Percentiles rank a stretch among this genome's conserved stretches.
phyloP scores from a whole-genome alignment of 2,329 filamentous ascomycete genomes.

The Penicillium polonicum region DNA sequence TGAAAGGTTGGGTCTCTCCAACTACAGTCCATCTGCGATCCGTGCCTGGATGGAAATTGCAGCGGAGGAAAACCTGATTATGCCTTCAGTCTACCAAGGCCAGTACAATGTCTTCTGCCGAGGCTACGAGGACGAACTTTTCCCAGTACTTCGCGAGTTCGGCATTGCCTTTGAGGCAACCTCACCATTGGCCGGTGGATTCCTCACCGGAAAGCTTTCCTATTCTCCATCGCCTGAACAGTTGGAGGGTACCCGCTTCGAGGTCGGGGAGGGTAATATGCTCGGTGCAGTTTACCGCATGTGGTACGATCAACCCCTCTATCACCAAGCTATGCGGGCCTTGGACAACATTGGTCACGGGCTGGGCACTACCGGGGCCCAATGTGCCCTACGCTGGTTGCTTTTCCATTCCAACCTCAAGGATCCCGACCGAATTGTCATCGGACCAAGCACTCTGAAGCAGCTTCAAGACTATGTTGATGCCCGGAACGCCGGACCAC shows the following conservation, averaged over 20 bases:
- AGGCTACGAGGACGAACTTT: constrained; percentile 6
- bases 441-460: constrained; percentile 1
- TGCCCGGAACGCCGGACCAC: background rate
- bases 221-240: background rate
- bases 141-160: background rate
- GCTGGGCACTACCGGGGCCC: background rate
- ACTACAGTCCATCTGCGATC: constrained; percentile 2
- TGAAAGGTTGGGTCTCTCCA: constrained; percentile 1
- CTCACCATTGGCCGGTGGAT: constrained; percentile 4
- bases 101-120: constrained; percentile 6
- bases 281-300: constrained; percentile 6
- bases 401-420: constrained; percentile 3
- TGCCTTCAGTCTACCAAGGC: constrained; percentile 3
- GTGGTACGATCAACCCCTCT: constrained; percentile 7
- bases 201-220: constrained; percentile 3
- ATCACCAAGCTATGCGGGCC: background rate
- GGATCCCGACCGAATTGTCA: background rate
- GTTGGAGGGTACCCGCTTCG: constrained; percentile 3
- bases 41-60: constrained; percentile 2
- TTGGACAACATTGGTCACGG: background rate
- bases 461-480: constrained; percentile 4
- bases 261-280: constrained; percentile 5
- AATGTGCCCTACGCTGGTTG: constrained; percentile 5
- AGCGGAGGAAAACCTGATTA: background rate
- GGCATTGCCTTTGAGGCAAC: constrained; percentile 2